Percentiles rank a stretch among this genome's conserved stretches.
Evolutionary conservation across 2,329 filamentous ascomycete species (phyloP).

Genomic region (Acrodontium crateriforme): DNA sequence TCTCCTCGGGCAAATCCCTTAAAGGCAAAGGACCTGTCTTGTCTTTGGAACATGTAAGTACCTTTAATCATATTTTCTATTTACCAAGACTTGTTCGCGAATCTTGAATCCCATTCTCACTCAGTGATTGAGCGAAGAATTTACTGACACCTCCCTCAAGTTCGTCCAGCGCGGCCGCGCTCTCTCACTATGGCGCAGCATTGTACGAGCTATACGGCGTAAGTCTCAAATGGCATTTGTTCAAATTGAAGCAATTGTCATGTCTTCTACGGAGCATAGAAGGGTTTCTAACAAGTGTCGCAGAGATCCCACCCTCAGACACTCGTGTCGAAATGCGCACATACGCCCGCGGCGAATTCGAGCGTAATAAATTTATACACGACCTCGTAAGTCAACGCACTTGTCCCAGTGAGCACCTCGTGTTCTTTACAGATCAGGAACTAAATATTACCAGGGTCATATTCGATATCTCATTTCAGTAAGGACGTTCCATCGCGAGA

Average conservation of each 20-base stretch:
- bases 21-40: conserved; percentile 19
- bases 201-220: conserved; percentile 30
- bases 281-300: conserved; percentile 1
- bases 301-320: conserved; percentile 23
- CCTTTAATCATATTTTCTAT: no score
- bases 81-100: no score
- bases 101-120: no score
- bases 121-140: conserved; percentile 1
- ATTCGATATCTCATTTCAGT: conserved; percentile 37
- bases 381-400: conserved; percentile 34
- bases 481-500: no score
- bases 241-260: not conserved
- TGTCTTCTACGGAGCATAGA: not conserved
- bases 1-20: conserved; percentile 17
- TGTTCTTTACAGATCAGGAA: no score
- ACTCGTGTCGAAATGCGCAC: conserved; percentile 30
- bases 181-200: conserved; percentile 34
- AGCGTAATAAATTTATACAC: conserved; percentile 30
- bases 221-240: conserved; percentile 3
- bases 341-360: conserved; percentile 37
- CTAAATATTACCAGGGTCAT: conserved; percentile 28
- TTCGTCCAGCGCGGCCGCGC: conserved; percentile 37
- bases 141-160: conserved; percentile 13
- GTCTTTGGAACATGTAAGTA: conserved; percentile 23
- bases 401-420: no score